These are phyloP conservation scores for Phialemonium atrogriseum DNA, from an alignment of 2,329 filamentous ascomycete genomes.

Conservation along the genomic window DNA sequence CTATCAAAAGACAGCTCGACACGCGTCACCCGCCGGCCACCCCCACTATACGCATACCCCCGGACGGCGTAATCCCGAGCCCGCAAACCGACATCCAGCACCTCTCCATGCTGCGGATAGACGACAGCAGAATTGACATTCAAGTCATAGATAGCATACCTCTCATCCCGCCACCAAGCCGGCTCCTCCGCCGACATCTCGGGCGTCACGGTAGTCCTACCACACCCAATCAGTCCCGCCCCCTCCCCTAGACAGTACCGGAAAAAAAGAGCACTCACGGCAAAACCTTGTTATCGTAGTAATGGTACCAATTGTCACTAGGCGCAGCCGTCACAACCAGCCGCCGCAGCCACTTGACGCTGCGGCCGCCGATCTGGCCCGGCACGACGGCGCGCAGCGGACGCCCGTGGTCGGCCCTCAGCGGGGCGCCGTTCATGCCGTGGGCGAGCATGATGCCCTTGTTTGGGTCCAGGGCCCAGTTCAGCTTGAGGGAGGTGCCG, in stretches of 20 bases:
- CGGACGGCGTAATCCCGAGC: conserved; percentile 51
- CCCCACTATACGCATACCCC: conserved; percentile 85
- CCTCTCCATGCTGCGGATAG: conserved; percentile 73
- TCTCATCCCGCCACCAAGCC: conserved; percentile 78
- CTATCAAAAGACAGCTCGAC: conserved; percentile 79
- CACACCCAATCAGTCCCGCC: too few species aligned
- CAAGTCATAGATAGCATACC: conserved; percentile 88
- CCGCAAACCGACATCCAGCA: conserved; percentile 42
- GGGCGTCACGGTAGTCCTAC: conserved; percentile 74
- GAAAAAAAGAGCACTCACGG: too few species aligned
- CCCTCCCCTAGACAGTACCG: too few species aligned
- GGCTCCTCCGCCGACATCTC: conserved; percentile 68
- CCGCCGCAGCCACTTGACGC: conserved; percentile 85
- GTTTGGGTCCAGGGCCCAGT: conserved; percentile 79
- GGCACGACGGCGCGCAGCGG: conserved; percentile 78
- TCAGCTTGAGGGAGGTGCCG: conserved; percentile 79
- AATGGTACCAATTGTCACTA: conserved; percentile 92
- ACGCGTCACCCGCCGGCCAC: conserved; percentile 73
- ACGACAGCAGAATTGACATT: conserved; percentile 79
- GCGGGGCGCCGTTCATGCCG: conserved; percentile 78
- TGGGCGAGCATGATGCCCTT: conserved; percentile 80
- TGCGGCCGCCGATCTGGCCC: conserved; percentile 84
- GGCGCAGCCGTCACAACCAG: conserved; percentile 70
- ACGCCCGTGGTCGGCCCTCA: conserved; percentile 78
- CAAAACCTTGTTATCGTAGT: conserved; percentile 85